Conservation (phyloP, 2,329 filamentous ascomycete genomes). For the Alternaria sp. region DNA sequence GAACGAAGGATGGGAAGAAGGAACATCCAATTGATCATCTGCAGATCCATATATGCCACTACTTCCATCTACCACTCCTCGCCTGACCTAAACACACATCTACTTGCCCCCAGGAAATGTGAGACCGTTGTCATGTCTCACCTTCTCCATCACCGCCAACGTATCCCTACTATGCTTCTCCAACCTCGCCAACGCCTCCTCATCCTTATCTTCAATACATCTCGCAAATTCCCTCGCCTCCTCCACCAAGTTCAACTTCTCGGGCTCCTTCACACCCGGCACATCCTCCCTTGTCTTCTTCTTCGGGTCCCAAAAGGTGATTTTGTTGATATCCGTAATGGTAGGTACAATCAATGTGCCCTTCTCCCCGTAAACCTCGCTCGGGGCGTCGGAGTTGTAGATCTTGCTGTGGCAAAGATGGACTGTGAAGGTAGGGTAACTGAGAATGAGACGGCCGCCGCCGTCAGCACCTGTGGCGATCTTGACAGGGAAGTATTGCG, state of each 20-base stretch:
- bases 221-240: constrained; percentile 56
- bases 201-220: constrained; percentile 51
- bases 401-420: constrained; percentile 53
- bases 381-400: constrained; percentile 52
- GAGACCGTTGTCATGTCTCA: constrained; percentile 54
- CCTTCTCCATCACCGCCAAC: constrained; percentile 51
- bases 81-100: neutral
- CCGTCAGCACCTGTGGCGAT: constrained; percentile 56
- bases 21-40: neutral
- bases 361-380: constrained; percentile 56
- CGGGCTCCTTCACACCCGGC: constrained; percentile 43
- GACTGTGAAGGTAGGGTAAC: constrained; percentile 55
- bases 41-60: neutral
- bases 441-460: constrained; percentile 53
- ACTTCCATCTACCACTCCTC: neutral
- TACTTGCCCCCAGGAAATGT: constrained; percentile 44
- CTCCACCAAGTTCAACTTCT: constrained; percentile 54
- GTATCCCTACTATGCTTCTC: constrained; percentile 53
- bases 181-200: constrained; percentile 45
- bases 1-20: neutral
- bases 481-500: constrained; percentile 53
- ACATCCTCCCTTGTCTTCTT: constrained; percentile 52
- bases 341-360: constrained; percentile 54
- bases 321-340: constrained; percentile 54
- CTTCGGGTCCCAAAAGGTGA: constrained; percentile 52